Evolutionary conservation across 345 rosid genomes (phyloP).

Genomic region (Corymbia maculata): DNA sequence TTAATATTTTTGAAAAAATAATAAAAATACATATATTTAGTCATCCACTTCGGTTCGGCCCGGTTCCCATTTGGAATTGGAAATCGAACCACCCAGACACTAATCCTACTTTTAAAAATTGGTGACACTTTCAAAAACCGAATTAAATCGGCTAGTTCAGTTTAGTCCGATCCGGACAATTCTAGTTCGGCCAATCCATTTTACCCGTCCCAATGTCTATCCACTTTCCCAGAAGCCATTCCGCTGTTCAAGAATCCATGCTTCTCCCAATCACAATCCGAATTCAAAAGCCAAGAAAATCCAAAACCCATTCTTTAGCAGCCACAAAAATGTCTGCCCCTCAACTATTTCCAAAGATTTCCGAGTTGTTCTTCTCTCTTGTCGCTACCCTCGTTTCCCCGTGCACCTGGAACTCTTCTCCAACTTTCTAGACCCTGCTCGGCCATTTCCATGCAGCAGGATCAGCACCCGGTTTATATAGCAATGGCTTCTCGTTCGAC

Average conservation of each 20-base stretch:
- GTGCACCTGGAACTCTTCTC: constrained; percentile 33
- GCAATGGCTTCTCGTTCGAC: neutral
- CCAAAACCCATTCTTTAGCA: neutral
- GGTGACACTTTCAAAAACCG: too few relatives aligned
- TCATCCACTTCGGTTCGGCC: too few relatives aligned
- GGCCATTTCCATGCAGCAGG: neutral
- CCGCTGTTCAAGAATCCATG: neutral
- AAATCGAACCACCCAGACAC: too few relatives aligned
- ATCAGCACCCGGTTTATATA: neutral
- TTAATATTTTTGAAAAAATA: too few relatives aligned
- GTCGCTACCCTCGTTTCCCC: neutral
- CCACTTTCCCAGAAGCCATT: neutral
- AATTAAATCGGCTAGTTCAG: too few relatives aligned
- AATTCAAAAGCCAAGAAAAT: neutral
- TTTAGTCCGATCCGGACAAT: too few relatives aligned
- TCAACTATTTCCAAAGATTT: neutral
- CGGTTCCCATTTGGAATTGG: too few relatives aligned
- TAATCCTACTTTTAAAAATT: too few relatives aligned
- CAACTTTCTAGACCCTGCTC: constrained; percentile 28
- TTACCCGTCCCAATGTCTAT: too few relatives aligned
- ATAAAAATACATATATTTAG: too few relatives aligned
- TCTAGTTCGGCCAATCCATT: too few relatives aligned
- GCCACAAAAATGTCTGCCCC: neutral
- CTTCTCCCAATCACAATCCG: neutral
- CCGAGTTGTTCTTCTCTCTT: neutral